Conservation (phyloP, 805 yeast genomes). For the Spathaspora gorwiae region DNA sequence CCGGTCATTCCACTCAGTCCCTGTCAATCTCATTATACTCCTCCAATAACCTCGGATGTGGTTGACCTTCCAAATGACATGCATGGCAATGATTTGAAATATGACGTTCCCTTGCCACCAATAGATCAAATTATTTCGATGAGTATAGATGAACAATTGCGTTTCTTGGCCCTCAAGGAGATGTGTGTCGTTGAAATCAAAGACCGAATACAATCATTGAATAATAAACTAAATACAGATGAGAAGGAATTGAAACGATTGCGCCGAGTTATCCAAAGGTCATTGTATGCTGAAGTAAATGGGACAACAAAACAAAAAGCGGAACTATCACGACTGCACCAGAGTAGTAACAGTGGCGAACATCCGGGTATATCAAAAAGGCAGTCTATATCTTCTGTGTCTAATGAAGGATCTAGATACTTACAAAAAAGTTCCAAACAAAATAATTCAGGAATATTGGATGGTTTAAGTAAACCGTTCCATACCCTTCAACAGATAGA, state of each 20-base stretch:
- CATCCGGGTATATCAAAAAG: slow-evolving; percentile 24
- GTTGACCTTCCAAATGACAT: too few species aligned
- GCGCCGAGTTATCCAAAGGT: slow-evolving; percentile 43
- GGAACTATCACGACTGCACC: slow-evolving; percentile 11
- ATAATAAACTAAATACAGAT: slow-evolving; percentile 33
- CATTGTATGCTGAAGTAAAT: slow-evolving; percentile 39
- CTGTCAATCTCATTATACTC: neutral
- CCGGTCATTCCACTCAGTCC: neutral
- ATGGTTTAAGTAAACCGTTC: slow-evolving; percentile 47
- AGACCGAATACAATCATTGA: slow-evolving; percentile 46
- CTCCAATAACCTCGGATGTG: neutral
- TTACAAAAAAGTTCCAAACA: neutral
- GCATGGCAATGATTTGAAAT: slow-evolving; percentile 13
- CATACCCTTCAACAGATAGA: slow-evolving; percentile 65
- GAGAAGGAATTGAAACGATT: slow-evolving; percentile 49
- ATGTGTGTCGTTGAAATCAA: slow-evolving; percentile 62
- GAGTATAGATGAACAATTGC: slow-evolving; percentile 51
- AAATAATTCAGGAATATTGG: slow-evolving; percentile 24
- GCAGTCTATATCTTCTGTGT: slow-evolving; percentile 12
- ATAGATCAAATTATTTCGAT: slow-evolving; percentile 20
- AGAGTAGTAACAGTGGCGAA: slow-evolving; percentile 21
- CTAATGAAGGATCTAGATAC: neutral
- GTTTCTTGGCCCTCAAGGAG: slow-evolving; percentile 64
- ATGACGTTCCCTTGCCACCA: slow-evolving; percentile 29
- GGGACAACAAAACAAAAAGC: slow-evolving; percentile 8